Conservation (phyloP, 2,329 filamentous ascomycete genomes). For the Cytospora piceae region DNA sequence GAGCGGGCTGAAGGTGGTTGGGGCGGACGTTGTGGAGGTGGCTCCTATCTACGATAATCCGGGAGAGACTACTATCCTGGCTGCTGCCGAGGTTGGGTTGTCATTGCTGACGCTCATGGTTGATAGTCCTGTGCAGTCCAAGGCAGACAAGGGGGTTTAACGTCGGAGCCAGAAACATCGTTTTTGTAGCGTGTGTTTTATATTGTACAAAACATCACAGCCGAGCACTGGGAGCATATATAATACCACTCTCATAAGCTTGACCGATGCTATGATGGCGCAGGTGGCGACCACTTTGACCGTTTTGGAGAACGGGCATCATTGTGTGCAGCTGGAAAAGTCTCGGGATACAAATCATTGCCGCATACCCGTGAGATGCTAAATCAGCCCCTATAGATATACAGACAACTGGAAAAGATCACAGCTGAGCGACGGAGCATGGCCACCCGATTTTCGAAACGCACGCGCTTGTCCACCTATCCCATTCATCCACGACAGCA, state of each 20-base stretch:
- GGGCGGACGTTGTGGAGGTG: conserved; percentile 81
- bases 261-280: background rate
- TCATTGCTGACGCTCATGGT: conserved; percentile 34
- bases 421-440: background rate
- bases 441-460: background rate
- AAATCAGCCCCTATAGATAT: background rate
- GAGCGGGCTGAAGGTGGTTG: conserved; percentile 71
- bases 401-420: background rate
- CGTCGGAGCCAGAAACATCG: background rate
- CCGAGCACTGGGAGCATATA: background rate
- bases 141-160: conserved; percentile 14
- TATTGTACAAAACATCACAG: background rate
- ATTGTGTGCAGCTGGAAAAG: background rate
- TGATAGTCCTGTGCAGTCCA: conserved; percentile 29
- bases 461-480: no score
- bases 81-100: conserved; percentile 28
- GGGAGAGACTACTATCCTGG: conserved; percentile 65
- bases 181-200: no score
- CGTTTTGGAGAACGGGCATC: background rate
- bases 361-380: background rate
- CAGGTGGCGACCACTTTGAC: background rate
- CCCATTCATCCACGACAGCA: background rate
- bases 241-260: background rate
- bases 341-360: background rate
- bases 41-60: conserved; percentile 75